Conservation (phyloP, 169 alveolate genomes). For the Amoebophrya sp. region DNA sequence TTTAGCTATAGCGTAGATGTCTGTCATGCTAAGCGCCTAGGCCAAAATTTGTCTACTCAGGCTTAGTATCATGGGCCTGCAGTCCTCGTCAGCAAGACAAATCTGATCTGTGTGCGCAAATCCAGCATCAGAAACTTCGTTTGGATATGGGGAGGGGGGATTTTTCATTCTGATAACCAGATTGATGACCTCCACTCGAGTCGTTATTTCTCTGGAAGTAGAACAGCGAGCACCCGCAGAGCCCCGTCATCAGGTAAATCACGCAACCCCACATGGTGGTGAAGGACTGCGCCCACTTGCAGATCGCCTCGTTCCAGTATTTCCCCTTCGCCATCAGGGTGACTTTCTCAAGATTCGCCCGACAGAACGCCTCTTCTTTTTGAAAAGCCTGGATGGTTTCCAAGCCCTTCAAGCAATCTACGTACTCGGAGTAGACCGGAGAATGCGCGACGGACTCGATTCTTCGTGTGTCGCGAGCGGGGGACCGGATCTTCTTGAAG, state of each 20-base stretch:
- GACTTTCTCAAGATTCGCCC: constrained; percentile 35
- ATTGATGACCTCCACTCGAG: no score
- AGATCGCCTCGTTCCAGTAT: constrained; percentile 37
- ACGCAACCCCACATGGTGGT: constrained; percentile 46
- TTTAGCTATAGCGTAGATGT: no score
- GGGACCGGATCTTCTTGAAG: constrained; percentile 39
- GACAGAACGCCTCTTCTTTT: constrained; percentile 25
- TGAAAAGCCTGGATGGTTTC: not conserved
- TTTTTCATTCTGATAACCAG: no score
- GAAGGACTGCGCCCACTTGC: constrained; percentile 44
- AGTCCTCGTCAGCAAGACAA: no score
- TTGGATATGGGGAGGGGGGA: no score
- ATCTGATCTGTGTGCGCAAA: no score
- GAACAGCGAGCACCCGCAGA: not conserved
- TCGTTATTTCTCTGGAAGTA: not conserved
- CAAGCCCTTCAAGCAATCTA: not conserved
- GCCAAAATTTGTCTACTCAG: no score
- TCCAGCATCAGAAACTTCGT: no score
- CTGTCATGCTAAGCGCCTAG: no score
- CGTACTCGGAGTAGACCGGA: constrained; percentile 34
- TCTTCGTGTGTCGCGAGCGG: constrained; percentile 44
- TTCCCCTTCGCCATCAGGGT: constrained; percentile 37
- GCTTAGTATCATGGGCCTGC: no score
- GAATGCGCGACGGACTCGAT: constrained; percentile 37
- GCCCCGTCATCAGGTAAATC: constrained; percentile 6